Conservation (phyloP, 805 yeast species). For the Helenozyma rhizophorensis region DNA sequence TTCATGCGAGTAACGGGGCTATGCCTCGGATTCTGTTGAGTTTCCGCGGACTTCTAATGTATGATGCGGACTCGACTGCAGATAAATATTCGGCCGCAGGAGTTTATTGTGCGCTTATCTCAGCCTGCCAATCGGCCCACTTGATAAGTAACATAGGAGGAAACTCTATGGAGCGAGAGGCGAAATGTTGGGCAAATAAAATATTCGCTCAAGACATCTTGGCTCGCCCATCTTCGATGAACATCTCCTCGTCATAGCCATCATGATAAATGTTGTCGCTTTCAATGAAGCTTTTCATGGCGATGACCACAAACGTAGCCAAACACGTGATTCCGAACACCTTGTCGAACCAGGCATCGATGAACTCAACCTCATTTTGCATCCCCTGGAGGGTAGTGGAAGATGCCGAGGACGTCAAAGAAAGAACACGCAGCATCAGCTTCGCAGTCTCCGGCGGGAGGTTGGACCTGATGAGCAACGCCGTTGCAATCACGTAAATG, state of each 20-base stretch:
- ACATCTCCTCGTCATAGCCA: slow-evolving; percentile 32
- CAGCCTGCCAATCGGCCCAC: no score
- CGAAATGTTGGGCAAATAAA: no score
- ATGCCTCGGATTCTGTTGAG: no score
- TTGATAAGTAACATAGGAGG: no score
- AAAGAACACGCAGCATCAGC: slow-evolving; percentile 36
- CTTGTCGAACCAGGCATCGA: slow-evolving; percentile 50
- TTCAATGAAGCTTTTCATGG: slow-evolving; percentile 15
- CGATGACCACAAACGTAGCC: slow-evolving; percentile 24
- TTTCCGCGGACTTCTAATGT: no score
- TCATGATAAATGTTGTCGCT: slow-evolving; percentile 16
- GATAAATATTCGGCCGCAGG: no score
- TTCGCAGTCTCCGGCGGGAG: slow-evolving; percentile 42
- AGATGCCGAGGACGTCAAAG: slow-evolving; percentile 21
- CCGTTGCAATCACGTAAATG: slow-evolving; percentile 49
- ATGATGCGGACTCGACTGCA: no score
- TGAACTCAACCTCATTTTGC: slow-evolving; percentile 38
- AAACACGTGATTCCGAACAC: slow-evolving; percentile 44
- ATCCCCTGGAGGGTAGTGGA: slow-evolving; percentile 16
- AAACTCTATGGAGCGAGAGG: no score
- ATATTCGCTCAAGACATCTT: slow-evolving; percentile 10
- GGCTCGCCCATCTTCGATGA: slow-evolving; percentile 20
- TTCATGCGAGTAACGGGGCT: no score
- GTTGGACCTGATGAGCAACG: slow-evolving; percentile 44
- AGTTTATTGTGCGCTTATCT: no score